Percentiles rank a stretch among this genome's conserved stretches.
Conservation (phyloP, 2,329 filamentous ascomycete species). For the Neonectria neomacrospora region DNA sequence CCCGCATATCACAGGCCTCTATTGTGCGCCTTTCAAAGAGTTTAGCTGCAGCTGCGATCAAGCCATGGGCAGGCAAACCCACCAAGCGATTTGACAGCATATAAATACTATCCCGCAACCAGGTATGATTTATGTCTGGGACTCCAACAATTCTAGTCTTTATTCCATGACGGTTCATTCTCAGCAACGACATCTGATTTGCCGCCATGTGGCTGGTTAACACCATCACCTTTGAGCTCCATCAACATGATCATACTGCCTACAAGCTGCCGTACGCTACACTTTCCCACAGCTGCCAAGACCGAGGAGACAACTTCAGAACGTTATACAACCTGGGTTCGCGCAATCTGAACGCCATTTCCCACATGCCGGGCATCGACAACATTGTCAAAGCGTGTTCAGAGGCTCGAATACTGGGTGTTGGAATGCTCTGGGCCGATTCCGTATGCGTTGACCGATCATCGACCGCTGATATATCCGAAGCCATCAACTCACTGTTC, state of each 20-base stretch:
- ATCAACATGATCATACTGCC: not conserved
- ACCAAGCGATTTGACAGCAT: no score
- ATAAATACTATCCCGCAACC: no score
- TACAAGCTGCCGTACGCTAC: not conserved
- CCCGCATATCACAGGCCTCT: no score
- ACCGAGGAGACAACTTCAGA: not conserved
- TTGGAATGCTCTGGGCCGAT: not conserved
- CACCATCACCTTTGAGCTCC: not conserved
- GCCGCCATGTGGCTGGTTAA: no score
- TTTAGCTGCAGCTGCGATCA: no score
- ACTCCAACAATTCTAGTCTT: no score
- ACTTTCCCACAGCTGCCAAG: not conserved
- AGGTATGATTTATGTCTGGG: no score
- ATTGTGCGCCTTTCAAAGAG: no score
- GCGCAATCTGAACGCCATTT: not conserved
- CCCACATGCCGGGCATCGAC: not conserved
- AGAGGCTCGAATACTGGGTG: no score
- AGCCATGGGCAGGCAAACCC: no score
- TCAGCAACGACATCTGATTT: no score
- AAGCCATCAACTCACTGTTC: slow-evolving; percentile 9
- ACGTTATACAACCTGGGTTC: not conserved
- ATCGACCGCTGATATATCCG: not conserved
- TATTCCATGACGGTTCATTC: no score
- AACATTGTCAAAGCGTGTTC: not conserved
- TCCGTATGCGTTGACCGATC: not conserved